phyloP scores from a whole-genome alignment of 73 alveolate species.

The Blepharisma japonicum region DNA sequence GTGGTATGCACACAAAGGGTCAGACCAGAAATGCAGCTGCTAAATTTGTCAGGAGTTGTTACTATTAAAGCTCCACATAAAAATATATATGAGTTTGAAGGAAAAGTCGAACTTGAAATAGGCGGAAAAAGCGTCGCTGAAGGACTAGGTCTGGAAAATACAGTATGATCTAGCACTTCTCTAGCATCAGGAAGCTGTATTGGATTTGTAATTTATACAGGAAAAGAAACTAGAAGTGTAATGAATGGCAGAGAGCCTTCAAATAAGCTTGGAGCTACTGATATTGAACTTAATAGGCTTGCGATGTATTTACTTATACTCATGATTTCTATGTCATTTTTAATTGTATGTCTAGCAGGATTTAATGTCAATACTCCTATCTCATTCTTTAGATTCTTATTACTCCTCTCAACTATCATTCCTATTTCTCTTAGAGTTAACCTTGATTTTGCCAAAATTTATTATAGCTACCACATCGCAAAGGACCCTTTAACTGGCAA shows the following conservation, averaged over 20 bases:
- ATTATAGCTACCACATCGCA: conserved; percentile 55
- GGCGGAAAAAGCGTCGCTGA: conserved; percentile 50
- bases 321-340: conserved; percentile 57
- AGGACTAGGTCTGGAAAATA: conserved; percentile 62
- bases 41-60: conserved; percentile 26
- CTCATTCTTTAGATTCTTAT: conserved; percentile 34
- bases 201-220: conserved; percentile 83
- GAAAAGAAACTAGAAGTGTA: conserved; percentile 79
- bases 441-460: conserved; percentile 80
- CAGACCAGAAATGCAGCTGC: background rate
- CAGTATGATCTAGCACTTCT: conserved; percentile 81
- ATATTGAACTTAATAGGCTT: conserved; percentile 72
- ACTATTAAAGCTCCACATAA: conserved; percentile 59
- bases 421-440: conserved; percentile 88
- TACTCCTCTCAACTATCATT: conserved; percentile 72
- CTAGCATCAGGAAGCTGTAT: conserved; percentile 74
- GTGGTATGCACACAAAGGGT: conserved; percentile 59
- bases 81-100: conserved; percentile 72
- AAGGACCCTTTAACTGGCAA: conserved; percentile 73
- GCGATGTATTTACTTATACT: conserved; percentile 70
- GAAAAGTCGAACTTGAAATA: conserved; percentile 30
- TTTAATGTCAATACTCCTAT: conserved; percentile 65
- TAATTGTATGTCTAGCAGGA: conserved; percentile 65
- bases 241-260: conserved; percentile 75
- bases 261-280: conserved; percentile 75